phyloP scores from a whole-genome alignment of 495 filamentous ascomycete genomes.

The Hyaloscypha variabilis region DNA sequence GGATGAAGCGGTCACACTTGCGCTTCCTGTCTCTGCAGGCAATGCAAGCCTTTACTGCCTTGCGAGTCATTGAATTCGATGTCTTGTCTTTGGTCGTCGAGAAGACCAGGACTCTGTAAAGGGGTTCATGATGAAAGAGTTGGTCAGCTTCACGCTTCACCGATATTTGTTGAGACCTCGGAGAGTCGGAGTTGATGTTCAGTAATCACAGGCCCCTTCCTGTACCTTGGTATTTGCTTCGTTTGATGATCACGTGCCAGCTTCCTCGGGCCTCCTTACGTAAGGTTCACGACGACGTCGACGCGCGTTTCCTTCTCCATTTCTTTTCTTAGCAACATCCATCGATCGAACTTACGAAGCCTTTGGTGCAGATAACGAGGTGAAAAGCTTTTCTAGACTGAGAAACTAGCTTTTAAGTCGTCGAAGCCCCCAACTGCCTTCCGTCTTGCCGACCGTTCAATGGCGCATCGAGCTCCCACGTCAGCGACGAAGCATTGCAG shows the following conservation, averaged over 20 bases:
- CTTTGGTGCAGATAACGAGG: not conserved
- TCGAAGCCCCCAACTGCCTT: not conserved
- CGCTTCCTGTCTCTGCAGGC: slow-evolving; percentile 43
- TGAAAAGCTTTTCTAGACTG: not conserved
- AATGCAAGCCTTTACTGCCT: slow-evolving; percentile 19
- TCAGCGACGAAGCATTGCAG: not conserved
- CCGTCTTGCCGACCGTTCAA: not conserved
- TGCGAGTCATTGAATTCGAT: slow-evolving; percentile 2
- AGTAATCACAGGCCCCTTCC: not conserved
- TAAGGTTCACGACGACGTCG: not conserved
- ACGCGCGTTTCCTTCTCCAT: slow-evolving; percentile 13
- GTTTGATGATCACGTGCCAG: slow-evolving; percentile 3
- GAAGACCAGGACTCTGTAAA: not conserved
- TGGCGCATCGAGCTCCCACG: not conserved
- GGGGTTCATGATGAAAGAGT: not conserved
- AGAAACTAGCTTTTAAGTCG: not conserved
- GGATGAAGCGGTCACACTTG: slow-evolving; percentile 47
- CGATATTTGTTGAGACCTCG: slow-evolving; percentile 11
- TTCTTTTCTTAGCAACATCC: slow-evolving; percentile 17
- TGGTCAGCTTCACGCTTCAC: not conserved
- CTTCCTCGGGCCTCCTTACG: not conserved
- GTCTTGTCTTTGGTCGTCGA: not conserved
- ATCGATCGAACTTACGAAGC: slow-evolving; percentile 2
- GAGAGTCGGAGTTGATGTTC: slow-evolving; percentile 4
- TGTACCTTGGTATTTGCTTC: not conserved